Evolutionary conservation across 1,284 basidiomycete species (phyloP).

Genomic region (Rhodotorula glutinis): DNA sequence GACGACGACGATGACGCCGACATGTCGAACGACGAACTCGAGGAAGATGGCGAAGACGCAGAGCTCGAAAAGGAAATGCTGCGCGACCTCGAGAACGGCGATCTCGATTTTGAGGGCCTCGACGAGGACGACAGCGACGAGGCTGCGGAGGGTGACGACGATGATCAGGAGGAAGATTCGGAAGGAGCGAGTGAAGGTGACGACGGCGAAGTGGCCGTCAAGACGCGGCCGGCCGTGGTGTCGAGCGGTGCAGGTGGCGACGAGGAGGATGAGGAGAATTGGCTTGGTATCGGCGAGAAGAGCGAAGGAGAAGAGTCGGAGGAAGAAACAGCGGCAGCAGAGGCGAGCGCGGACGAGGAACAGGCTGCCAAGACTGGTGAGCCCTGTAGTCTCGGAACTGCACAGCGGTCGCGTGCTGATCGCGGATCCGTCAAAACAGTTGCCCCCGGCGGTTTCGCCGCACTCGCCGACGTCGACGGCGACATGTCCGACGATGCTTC

Average conservation of each 20-base stretch:
- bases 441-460: conserved; percentile 32
- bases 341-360: conserved; percentile 4
- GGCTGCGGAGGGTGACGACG: conserved; percentile 32
- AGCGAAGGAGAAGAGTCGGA: conserved; percentile 23
- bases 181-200: conserved; percentile 39
- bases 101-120: conserved; percentile 21
- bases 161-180: conserved; percentile 29
- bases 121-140: conserved; percentile 21
- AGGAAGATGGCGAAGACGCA: conserved; percentile 17
- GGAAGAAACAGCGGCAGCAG: conserved; percentile 46
- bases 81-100: conserved; percentile 44
- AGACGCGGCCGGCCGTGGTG: conserved; percentile 36
- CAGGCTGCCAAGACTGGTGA: not conserved
- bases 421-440: not conserved
- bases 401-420: not conserved
- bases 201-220: conserved; percentile 48
- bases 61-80: conserved; percentile 40
- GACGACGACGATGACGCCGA: conserved; percentile 54
- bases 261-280: conserved; percentile 40
- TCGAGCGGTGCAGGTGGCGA: conserved; percentile 27
- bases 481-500: conserved; percentile 42
- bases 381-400: not conserved
- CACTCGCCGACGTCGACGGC: conserved; percentile 32
- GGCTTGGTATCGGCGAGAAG: conserved; percentile 31
- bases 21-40: conserved; percentile 47